phyloP scores from a whole-genome alignment of 176 grass and related monocot genomes.

The Miscanthus lutarioriparius region DNA sequence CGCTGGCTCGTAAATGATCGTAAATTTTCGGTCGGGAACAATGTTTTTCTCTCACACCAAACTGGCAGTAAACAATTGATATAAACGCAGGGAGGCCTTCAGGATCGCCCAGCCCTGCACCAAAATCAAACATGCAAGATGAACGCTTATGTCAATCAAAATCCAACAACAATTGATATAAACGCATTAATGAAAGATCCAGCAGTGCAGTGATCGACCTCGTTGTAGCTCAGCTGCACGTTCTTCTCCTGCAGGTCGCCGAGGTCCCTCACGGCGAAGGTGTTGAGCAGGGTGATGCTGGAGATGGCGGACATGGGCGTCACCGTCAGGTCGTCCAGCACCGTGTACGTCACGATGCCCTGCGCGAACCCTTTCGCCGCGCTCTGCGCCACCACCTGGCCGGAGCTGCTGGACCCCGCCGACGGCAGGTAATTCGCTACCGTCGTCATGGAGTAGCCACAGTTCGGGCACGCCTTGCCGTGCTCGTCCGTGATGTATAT shows the following conservation, averaged over 20 bases:
- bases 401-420: neutral
- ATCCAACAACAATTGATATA: no score
- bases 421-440: neutral
- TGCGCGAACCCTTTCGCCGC: slow-evolving; percentile 10
- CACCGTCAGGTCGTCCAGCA: slow-evolving; percentile 30
- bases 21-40: no score
- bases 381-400: neutral
- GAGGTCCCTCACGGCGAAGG: neutral
- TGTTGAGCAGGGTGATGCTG: slow-evolving; percentile 39
- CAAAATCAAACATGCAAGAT: no score
- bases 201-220: neutral
- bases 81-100: slow-evolving; percentile 10
- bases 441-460: neutral
- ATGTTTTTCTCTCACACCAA: no score
- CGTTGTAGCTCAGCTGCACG: slow-evolving; percentile 12
- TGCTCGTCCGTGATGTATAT: neutral
- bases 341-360: slow-evolving; percentile 33
- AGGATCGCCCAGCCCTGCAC: slow-evolving; percentile 36
- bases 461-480: neutral
- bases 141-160: no score
- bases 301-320: slow-evolving; percentile 44
- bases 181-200: no score
- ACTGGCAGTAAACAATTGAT: no score
- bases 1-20: no score
- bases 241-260: slow-evolving; percentile 18